Base-by-base conservation (phyloP, 306 rosid genomes). In the Prinsepia uniflora region DNA sequence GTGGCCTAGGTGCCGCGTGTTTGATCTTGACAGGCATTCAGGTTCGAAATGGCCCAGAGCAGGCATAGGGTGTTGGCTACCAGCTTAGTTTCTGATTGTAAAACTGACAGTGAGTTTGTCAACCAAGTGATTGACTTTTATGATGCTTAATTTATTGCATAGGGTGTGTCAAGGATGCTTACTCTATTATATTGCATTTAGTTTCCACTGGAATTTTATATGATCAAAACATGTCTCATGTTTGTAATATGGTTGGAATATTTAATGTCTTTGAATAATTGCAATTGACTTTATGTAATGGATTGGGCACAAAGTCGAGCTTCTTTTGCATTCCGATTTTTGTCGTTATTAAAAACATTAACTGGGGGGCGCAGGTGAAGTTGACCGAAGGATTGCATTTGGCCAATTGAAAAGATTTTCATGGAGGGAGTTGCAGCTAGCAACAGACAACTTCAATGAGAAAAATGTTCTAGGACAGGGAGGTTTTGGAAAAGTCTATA, bases 401-500 rank as follows among this genome's bases (percentile, higher is more conserved):
- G 97, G 96, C 75, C 99, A 95, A 68, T 73, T 95, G 59, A 89
- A 68, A 86, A 82, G 99, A 74, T 95, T 95, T 86, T 81, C 86
- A 45, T 91, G 97, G 99, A 86, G 96, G 79, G 99, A 95, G 75
- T 78, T 95, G 68, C 99, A 91, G 82, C 63, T 91, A 52, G 97
- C 99, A 56, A 91, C 99, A 7, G 97, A 95, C 79, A 86, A 80
- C 74, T 95, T 95, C 79, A 89, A 85, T 46, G 97, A 95, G 81
- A 89, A 86, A 84, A 87, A 89, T 78, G 97, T 95, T 79, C 59
- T 95, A 69, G 99, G 99, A 69, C 99, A 91, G 81, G 99, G 99
- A 80, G 99, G 99, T 76, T 95, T 95, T 79, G 99, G 99, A 79
- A 95, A 91, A 84, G 97, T 95, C 71, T 95, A 95, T 72, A 95